phyloP scores from a whole-genome alignment of 2,329 filamentous ascomycete genomes.

The Fusarium nygamai region DNA sequence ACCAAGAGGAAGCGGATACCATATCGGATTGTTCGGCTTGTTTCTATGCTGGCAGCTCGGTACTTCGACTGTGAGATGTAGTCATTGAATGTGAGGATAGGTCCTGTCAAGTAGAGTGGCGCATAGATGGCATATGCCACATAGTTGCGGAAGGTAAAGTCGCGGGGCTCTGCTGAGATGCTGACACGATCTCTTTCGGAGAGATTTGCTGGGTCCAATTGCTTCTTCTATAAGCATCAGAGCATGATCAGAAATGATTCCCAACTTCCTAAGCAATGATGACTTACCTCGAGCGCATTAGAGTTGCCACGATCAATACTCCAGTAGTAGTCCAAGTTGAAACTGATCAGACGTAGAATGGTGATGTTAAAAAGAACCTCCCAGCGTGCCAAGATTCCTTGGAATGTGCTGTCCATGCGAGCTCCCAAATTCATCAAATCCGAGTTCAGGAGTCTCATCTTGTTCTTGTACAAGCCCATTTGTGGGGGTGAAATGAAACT shows the following conservation, averaged over 20 bases:
- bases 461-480: slow-evolving; percentile 43
- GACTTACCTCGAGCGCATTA: slow-evolving; percentile 82
- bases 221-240: slow-evolving; percentile 94
- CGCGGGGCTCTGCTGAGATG: slow-evolving; percentile 74
- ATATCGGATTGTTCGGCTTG: slow-evolving; percentile 79
- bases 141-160: slow-evolving; percentile 88
- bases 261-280: background rate
- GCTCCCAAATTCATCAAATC: slow-evolving; percentile 68
- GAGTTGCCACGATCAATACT: slow-evolving; percentile 71
- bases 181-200: slow-evolving; percentile 88
- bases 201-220: slow-evolving; percentile 86
- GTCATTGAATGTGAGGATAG: slow-evolving; percentile 97
- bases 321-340: slow-evolving; percentile 98
- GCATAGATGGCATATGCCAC: slow-evolving; percentile 90
- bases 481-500: slow-evolving; percentile 55
- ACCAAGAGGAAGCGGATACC: slow-evolving; percentile 82
- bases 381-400: slow-evolving; percentile 90
- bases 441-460: slow-evolving; percentile 47
- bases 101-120: slow-evolving; percentile 90
- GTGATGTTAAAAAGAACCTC: slow-evolving; percentile 98
- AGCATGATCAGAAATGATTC: slow-evolving; percentile 19
- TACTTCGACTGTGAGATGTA: slow-evolving; percentile 89
- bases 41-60: slow-evolving; percentile 75
- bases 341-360: slow-evolving; percentile 90
- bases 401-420: slow-evolving; percentile 76